These are phyloP conservation scores for Nitzschia sp. DNA, from an alignment of 108 stramenopile species.

Conservation along the genomic window DNA sequence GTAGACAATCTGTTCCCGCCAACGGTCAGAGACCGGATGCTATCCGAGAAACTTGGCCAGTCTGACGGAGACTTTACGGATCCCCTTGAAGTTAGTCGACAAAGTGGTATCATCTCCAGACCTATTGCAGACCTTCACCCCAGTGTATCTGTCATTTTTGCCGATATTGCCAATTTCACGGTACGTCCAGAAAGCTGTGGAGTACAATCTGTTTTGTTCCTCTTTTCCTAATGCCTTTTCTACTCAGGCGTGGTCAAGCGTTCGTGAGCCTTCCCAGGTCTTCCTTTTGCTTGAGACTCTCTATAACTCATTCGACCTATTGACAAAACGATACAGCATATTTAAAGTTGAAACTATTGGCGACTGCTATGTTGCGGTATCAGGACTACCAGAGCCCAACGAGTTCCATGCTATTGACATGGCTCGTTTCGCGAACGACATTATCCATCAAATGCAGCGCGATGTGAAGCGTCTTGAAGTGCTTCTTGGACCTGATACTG, in stretches of 20 bases:
- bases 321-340: constrained; percentile 7
- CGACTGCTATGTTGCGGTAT: constrained; percentile 27
- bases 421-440: constrained; percentile 25
- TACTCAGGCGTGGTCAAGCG: constrained; percentile 16
- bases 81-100: constrained; percentile 3
- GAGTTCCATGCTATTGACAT: constrained; percentile 25
- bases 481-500: constrained; percentile 18
- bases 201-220: too few species aligned
- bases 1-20: constrained; percentile 11
- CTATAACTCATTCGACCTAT: constrained; percentile 14
- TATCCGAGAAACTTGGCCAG: constrained; percentile 3
- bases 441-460: constrained; percentile 2
- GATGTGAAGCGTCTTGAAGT: constrained; percentile 15
- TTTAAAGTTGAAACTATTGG: constrained; percentile 32
- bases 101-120: not conserved
- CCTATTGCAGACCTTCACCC: constrained; percentile 24
- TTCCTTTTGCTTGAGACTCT: constrained; percentile 17
- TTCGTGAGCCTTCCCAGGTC: constrained; percentile 26
- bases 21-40: constrained; percentile 12
- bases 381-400: constrained; percentile 17
- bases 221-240: too few species aligned
- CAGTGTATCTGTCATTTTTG: constrained; percentile 18
- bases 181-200: not conserved
- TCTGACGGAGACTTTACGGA: not conserved
- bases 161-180: constrained; percentile 18